Conservation (phyloP, 805 yeast species). For the Saturnispora gosingensis region DNA sequence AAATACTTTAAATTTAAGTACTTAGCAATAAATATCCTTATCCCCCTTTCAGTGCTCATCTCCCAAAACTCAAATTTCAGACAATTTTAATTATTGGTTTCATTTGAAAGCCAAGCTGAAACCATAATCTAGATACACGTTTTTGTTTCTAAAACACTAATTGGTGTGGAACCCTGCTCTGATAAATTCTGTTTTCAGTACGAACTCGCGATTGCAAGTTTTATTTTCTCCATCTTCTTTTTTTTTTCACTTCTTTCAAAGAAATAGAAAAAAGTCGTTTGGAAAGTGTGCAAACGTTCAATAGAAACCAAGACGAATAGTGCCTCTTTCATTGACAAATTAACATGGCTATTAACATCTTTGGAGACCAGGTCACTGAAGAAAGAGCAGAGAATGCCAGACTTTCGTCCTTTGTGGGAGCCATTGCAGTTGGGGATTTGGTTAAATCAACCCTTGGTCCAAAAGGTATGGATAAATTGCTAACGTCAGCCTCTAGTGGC, state of each 20-base stretch:
- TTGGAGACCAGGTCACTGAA: conserved; percentile 95
- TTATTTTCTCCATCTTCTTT: neutral
- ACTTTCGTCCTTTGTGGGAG: conserved; percentile 94
- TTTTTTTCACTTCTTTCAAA: neutral
- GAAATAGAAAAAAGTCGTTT: too few relatives aligned
- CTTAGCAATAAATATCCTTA: too few relatives aligned
- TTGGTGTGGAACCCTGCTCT: neutral
- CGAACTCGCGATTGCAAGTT: neutral
- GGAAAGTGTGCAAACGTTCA: neutral
- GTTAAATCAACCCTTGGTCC: conserved; percentile 95
- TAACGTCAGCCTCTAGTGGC: conserved; percentile 79
- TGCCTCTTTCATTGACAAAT: neutral
- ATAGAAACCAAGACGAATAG: neutral
- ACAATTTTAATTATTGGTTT: neutral
- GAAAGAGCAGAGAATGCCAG: conserved; percentile 98
- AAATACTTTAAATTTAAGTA: too few relatives aligned
- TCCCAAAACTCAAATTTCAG: neutral
- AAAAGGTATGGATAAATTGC: conserved; percentile 95
- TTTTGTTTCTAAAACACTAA: too few relatives aligned
- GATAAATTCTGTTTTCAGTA: neutral
- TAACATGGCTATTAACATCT: conserved; percentile 72
- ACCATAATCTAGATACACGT: neutral
- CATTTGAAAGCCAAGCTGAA: neutral
- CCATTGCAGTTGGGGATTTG: conserved; percentile 97
- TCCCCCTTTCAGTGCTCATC: neutral